Evolutionary conservation across 805 yeast genomes (phyloP).

Genomic region (Saccharomycopsis schoenii): DNA sequence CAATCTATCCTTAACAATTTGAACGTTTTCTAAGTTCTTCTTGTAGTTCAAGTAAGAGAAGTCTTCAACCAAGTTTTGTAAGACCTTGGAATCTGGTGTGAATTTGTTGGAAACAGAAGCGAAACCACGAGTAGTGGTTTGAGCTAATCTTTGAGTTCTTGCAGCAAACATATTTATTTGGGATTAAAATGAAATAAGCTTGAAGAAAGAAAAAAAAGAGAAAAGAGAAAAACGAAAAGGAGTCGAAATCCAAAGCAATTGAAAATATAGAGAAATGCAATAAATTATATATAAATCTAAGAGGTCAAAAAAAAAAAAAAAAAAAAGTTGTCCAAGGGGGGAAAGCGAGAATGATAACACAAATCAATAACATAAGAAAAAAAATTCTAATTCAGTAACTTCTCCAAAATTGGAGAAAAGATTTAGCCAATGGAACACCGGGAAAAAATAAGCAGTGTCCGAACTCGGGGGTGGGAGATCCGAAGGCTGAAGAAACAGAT

Average conservation of each 20-base stretch:
- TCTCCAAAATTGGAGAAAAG: neutral
- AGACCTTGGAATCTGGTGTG: slow-evolving; percentile 62
- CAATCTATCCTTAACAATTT: slow-evolving; percentile 72
- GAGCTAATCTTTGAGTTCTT: slow-evolving; percentile 4
- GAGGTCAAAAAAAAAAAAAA: neutral
- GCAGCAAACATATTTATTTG: slow-evolving; percentile 7
- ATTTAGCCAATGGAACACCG: neutral
- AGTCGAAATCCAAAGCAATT: neutral
- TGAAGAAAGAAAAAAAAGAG: neutral
- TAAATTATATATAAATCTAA: neutral
- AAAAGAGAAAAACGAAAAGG: neutral
- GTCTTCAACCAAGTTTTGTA: slow-evolving; percentile 72
- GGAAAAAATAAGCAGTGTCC: slow-evolving; percentile 2
- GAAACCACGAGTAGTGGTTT: slow-evolving; percentile 27
- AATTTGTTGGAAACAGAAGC: slow-evolving; percentile 32
- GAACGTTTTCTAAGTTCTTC: slow-evolving; percentile 78
- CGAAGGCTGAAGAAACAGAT: neutral
- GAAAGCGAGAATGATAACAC: neutral
- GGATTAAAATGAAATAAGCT: neutral
- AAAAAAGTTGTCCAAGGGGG: neutral
- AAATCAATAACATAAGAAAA: neutral
- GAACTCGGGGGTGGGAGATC: neutral
- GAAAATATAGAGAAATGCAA: neutral
- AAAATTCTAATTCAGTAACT: neutral
- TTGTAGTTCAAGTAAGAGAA: slow-evolving; percentile 87